These are phyloP conservation scores for Endotrypanum monterogeii DNA, from an alignment of 208 protist species.

Conservation along the genomic window DNA sequence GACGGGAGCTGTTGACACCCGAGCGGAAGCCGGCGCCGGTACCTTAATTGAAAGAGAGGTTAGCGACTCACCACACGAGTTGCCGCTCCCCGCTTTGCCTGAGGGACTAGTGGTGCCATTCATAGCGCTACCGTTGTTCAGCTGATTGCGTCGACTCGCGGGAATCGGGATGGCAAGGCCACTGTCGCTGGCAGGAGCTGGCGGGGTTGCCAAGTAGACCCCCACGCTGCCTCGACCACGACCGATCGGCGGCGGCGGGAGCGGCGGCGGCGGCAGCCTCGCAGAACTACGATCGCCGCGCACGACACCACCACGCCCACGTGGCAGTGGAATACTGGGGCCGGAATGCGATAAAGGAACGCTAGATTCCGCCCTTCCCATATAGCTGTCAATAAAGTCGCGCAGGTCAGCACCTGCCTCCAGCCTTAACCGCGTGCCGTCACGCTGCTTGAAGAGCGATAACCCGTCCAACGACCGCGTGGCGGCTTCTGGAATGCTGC, in stretches of 20 bases:
- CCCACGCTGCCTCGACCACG: slow-evolving; percentile 14
- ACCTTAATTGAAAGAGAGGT: slow-evolving; percentile 19
- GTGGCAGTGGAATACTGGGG: slow-evolving; percentile 25
- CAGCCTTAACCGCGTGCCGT: slow-evolving; percentile 60
- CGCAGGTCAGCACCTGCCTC: slow-evolving; percentile 58
- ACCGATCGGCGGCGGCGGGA: slow-evolving; percentile 21
- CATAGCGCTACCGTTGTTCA: slow-evolving; percentile 15
- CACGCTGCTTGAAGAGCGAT: slow-evolving; percentile 51
- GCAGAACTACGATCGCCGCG: slow-evolving; percentile 13
- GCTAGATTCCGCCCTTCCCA: slow-evolving; percentile 6
- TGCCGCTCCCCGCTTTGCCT: slow-evolving; percentile 3
- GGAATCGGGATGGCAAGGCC: slow-evolving; percentile 39
- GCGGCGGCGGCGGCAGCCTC: slow-evolving; percentile 6
- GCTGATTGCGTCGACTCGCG: slow-evolving; percentile 31
- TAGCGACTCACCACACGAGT: slow-evolving; percentile 14
- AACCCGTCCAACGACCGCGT: slow-evolving; percentile 30
- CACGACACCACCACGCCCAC: slow-evolving; percentile 29
- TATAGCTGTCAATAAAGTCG: slow-evolving; percentile 42
- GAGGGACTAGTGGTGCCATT: not conserved
- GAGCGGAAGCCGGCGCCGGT: slow-evolving; percentile 14
- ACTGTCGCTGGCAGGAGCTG: not conserved
- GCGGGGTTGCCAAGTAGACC: not conserved
- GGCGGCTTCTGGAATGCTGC: slow-evolving; percentile 43
- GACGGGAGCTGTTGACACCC: not conserved
- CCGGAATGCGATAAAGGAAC: slow-evolving; percentile 12